Evolutionary conservation across 148 eudicot species (phyloP).

Genomic region (Oxyria digyna): DNA sequence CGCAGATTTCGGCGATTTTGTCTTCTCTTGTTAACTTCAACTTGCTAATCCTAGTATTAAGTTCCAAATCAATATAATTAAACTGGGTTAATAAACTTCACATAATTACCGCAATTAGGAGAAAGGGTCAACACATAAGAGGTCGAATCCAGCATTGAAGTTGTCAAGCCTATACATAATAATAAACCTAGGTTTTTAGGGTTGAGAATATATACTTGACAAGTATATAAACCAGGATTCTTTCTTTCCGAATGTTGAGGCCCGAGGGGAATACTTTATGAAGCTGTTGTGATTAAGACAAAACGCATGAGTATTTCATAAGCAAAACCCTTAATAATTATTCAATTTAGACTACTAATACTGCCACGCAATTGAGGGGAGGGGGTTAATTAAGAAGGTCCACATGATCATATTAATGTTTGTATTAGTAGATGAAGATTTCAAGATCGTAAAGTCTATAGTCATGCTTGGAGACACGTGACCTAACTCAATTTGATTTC

Average conservation of each 20-base stretch:
- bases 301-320: conserved; percentile 1
- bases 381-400: neutral
- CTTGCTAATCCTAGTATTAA: neutral
- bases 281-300: conserved; percentile 2
- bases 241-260: neutral
- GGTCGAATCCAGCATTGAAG: neutral
- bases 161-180: neutral
- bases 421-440: neutral
- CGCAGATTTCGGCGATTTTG: conserved; percentile 41
- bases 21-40: conserved; percentile 13
- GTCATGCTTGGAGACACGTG: conserved; percentile 5
- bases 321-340: neutral
- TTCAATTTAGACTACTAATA: neutral
- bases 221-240: conserved; percentile 2
- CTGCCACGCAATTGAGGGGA: conserved; percentile 1
- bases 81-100: neutral
- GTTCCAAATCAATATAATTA: neutral
- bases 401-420: conserved; percentile 1
- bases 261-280: neutral
- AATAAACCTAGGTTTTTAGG: neutral
- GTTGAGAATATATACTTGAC: neutral
- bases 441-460: neutral
- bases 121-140: neutral
- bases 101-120: neutral
- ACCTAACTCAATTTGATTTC: neutral